phyloP scores from a whole-genome alignment of 202 grass and related monocot genomes.

The Saccharum hybrid region DNA sequence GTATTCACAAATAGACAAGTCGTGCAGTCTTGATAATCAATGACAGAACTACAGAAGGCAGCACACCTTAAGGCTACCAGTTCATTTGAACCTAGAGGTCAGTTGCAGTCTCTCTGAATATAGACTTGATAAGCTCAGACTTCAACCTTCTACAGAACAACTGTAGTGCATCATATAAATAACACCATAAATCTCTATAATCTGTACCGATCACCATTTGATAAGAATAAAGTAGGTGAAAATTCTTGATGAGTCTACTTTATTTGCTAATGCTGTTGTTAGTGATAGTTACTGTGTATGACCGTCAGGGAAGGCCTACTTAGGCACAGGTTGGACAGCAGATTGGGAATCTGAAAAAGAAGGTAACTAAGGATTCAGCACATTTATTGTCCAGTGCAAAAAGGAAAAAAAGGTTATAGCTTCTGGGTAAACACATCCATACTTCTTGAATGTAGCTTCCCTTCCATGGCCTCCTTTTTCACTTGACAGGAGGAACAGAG shows the following conservation, averaged over 20 bases:
- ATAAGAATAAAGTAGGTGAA: slow-evolving; percentile 16
- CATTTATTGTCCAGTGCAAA: slow-evolving; percentile 26
- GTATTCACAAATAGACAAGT: slow-evolving; percentile 44
- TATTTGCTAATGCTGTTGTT: slow-evolving; percentile 40
- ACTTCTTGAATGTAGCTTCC: slow-evolving; percentile 65
- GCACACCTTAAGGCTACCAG: slow-evolving; percentile 39
- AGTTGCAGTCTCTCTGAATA: slow-evolving; percentile 36
- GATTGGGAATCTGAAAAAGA: slow-evolving; percentile 56
- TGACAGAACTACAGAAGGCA: slow-evolving; percentile 31
- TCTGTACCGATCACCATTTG: slow-evolving; percentile 20
- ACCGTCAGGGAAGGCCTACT: slow-evolving; percentile 31
- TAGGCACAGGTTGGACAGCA: slow-evolving; percentile 41
- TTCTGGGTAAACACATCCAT: slow-evolving; percentile 29
- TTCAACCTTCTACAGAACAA: slow-evolving; percentile 40
- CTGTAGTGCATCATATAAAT: slow-evolving; percentile 34
- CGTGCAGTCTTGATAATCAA: slow-evolving; percentile 19
- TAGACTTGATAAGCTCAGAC: slow-evolving; percentile 6
- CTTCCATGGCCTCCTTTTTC: slow-evolving; percentile 98
- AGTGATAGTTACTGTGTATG: slow-evolving; percentile 40
- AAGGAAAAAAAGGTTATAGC: slow-evolving; percentile 28
- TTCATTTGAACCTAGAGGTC: slow-evolving; percentile 45
- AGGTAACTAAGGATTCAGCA: slow-evolving; percentile 30
- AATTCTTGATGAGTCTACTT: slow-evolving; percentile 43
- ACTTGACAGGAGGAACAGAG: slow-evolving; percentile 83
- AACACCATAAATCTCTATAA: slow-evolving; percentile 36